Evolutionary conservation across 1,284 basidiomycete species (phyloP).

Genomic region (Trichosporon ovoides): DNA sequence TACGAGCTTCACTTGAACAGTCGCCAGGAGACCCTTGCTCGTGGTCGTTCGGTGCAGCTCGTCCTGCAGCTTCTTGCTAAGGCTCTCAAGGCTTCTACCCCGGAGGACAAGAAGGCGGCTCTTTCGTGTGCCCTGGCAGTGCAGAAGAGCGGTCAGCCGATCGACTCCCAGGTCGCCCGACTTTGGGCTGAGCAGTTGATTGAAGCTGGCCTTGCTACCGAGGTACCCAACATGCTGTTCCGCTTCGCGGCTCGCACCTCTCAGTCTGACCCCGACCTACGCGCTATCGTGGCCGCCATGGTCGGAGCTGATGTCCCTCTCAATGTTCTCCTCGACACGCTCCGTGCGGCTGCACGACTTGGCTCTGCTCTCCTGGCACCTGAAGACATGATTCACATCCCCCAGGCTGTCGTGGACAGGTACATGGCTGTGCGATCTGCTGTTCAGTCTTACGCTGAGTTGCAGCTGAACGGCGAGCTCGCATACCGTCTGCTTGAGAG

Average conservation of each 20-base stretch:
- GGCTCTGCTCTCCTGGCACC: slow-evolving; percentile 7
- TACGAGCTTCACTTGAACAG: background rate
- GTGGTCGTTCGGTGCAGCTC: background rate
- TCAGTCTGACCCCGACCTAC: background rate
- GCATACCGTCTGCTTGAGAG: slow-evolving; percentile 21
- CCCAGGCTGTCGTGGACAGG: slow-evolving; percentile 22
- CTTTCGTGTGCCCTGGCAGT: slow-evolving; percentile 39
- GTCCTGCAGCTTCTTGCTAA: slow-evolving; percentile 41
- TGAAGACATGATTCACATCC: slow-evolving; percentile 7
- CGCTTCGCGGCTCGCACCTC: background rate
- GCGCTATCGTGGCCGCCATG: background rate
- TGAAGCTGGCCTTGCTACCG: slow-evolving; percentile 8
- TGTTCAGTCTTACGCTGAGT: background rate
- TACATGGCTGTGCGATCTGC: slow-evolving; percentile 15
- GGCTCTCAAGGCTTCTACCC: slow-evolving; percentile 48
- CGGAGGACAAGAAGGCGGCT: slow-evolving; percentile 49
- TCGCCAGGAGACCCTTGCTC: background rate
- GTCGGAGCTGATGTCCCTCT: slow-evolving; percentile 15
- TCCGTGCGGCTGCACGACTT: slow-evolving; percentile 20
- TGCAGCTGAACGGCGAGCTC: slow-evolving; percentile 3
- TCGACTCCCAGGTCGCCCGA: slow-evolving; percentile 17
- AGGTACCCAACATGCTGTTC: slow-evolving; percentile 15
- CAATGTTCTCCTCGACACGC: slow-evolving; percentile 12
- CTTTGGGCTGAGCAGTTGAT: slow-evolving; percentile 8
- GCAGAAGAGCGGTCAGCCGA: background rate